Evolutionary conservation across 148 eudicot species (phyloP).

Genomic region (Talinum fruticosum): DNA sequence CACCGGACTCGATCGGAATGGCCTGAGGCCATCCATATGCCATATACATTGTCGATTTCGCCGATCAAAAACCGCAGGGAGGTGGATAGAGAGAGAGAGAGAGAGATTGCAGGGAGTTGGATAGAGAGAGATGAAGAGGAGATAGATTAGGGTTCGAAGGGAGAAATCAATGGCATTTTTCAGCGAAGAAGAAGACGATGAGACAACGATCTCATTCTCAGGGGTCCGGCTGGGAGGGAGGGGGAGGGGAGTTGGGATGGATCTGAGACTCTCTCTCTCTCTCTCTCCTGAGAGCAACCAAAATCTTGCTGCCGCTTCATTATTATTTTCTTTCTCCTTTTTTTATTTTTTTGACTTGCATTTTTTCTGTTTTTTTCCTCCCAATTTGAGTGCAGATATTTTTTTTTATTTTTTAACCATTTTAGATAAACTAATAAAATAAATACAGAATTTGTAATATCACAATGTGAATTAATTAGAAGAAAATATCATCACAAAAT

Average conservation of each 20-base stretch:
- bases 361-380: not conserved
- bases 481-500: too few relatives aligned
- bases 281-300: constrained; percentile 12
- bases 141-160: constrained; percentile 26
- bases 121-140: not conserved
- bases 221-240: not conserved
- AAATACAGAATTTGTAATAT: too few relatives aligned
- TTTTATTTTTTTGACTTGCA: not conserved
- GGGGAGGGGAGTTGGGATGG: constrained; percentile 25
- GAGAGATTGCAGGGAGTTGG: not conserved
- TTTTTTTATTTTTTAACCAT: too few relatives aligned
- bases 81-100: not conserved
- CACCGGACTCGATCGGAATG: constrained; percentile 68
- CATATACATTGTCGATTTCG: constrained; percentile 80
- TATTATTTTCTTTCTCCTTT: not conserved
- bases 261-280: constrained; percentile 43
- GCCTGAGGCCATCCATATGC: constrained; percentile 99
- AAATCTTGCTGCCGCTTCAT: not conserved
- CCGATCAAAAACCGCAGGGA: not conserved
- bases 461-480: too few relatives aligned
- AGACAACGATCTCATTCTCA: constrained; percentile 20
- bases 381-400: too few relatives aligned
- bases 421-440: too few relatives aligned
- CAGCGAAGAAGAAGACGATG: constrained; percentile 19
- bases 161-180: constrained; percentile 26